Base-by-base conservation (phyloP, 1,284 basidiomycete species). In the Irpex lacteus region DNA sequence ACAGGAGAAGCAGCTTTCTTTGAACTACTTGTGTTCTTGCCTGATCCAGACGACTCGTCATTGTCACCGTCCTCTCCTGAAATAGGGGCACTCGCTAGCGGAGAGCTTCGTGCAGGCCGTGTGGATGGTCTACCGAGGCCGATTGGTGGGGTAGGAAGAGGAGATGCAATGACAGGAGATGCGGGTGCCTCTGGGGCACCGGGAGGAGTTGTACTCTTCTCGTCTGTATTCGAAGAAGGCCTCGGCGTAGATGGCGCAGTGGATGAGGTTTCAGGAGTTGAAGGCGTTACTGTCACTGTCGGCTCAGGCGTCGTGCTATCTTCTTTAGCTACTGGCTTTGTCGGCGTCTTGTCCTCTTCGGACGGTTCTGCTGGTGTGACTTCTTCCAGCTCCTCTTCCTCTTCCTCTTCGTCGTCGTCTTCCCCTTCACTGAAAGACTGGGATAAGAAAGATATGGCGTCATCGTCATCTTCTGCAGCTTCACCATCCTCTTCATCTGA, bases 121-220 rank as follows among this genome's bases (percentile, higher is more conserved):
- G 72, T 74, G 6, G 73, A 73, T 4, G 72, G 71, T 21, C 73
- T 63, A 13, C 70, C 72, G 4, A 70, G 52, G 18, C 69, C 69
- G 1, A 71, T 56, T 57, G 63, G 13, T n/a, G 65, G n/a, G 21
- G 70, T 68, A 7, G 61, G 54, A 15, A 60, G 11, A 18, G 69
- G 66, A 19, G 70, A 60, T 13, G 38, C 49, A 21, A 55, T 49
- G 5, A 53, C 8, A n/a, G 63, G 60, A 26, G 68, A 63, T 32
- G 71, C 32, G 60, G 78, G 76, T 67, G 78, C 83, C 9, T 73
- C 70, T 0, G 88, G 87, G 40, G 86, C 85, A 1, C 80, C 83
- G 32, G 85, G 86, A 19, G 88, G 86, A 3, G 87, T 85, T 0
- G 78, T 78, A 62, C 50, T 52, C 8, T 7, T 21, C 7, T 75